Evolutionary conservation across 192 early-diverging fungal species (phyloP), one percentile per base, ranked within the genome.

Genomic region (Chytriomyces hyalinus): DNA sequence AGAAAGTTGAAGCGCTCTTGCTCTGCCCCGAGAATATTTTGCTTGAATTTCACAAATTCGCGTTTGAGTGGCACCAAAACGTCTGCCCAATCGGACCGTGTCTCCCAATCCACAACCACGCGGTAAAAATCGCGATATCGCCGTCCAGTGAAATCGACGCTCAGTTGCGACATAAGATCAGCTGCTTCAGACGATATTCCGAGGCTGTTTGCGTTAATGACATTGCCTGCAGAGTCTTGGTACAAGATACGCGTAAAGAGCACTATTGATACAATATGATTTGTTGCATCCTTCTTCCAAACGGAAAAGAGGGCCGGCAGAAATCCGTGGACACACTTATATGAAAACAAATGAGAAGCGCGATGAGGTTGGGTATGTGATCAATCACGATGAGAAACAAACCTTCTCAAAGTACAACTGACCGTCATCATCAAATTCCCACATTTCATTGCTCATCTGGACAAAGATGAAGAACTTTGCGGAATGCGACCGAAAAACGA

Each of bases 401-500:
- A 93, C 81, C 53, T 95, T 95, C 82, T 97, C 97, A 84, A 94
- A 97, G 80, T 92, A 95, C 26, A 99, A 83, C 79, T 98, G 94
- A 7, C 96, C 96, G 77, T 99, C 96, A 76, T 98, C 96, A 67
- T 96, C 96, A 88, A 97, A 98, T 49, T 96, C 92, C 93, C 94
- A 96, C 96, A 98, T 99, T 84, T 99, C 97, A 61, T 90, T 89
- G 45, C 92, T 93, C 94, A 99, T 95, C 84, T 99, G 97, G 22
- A 99, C 91, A 80, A 97, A 95, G 15, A 99, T 89, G 78, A 95
- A 97, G 65, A 92, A 94, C 71, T 96, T 95, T 10, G 95, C 96
- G 0, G 96, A 95, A 73, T 94, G 94, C 10, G 97, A 98, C 13
- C 97, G 88, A 69, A 96, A 98, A 11, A 98, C 94, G 36, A 90